Conservation (phyloP, 371 early-diverging fungal species). For the Mucor plumbeus region DNA sequence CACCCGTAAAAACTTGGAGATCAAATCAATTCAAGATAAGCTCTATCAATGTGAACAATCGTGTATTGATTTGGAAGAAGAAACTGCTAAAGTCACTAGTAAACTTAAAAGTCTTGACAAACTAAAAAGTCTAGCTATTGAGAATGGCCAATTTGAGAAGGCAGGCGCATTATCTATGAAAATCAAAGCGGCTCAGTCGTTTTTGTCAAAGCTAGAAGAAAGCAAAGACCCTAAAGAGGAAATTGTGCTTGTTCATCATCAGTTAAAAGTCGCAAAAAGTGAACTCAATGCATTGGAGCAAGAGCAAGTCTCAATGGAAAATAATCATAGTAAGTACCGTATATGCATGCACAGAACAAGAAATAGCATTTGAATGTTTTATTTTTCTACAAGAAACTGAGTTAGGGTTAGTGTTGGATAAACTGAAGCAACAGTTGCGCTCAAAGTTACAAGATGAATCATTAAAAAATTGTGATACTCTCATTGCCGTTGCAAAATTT, state of each 20-base stretch:
- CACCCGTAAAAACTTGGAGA: background rate
- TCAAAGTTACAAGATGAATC: background rate
- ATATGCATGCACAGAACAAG: background rate
- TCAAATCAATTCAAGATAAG: conserved; percentile 2
- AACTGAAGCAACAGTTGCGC: background rate
- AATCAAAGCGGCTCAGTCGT: background rate
- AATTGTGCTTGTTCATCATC: background rate
- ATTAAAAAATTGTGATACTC: background rate
- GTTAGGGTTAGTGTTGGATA: background rate
- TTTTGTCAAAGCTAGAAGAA: background rate
- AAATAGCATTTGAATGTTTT: background rate
- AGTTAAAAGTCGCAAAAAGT: background rate
- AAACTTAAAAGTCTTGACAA: background rate
- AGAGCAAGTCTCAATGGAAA: background rate
- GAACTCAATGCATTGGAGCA: background rate
- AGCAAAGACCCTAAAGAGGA: background rate
- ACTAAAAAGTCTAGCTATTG: background rate
- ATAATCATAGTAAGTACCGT: background rate
- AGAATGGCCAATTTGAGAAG: conserved; percentile 2
- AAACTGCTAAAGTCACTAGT: background rate
- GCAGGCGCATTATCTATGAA: background rate
- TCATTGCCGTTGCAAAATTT: background rate
- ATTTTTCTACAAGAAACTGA: background rate
- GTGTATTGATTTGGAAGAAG: conserved; percentile 2
- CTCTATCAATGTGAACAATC: conserved; percentile 1